Conservation (phyloP, 192 early-diverging fungal species). For the Geosiphon pyriformis region DNA sequence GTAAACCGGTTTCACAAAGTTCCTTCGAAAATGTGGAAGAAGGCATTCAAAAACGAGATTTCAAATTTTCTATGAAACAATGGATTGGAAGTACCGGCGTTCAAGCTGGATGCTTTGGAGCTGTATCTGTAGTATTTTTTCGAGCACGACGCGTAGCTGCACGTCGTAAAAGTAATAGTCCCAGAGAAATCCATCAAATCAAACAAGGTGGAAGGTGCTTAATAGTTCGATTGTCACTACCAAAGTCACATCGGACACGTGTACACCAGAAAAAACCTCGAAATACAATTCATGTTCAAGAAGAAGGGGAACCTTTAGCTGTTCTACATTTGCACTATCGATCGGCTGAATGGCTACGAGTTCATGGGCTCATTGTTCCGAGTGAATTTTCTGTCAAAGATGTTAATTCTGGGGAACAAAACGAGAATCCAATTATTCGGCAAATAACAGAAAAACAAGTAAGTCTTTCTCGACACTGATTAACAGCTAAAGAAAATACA, state of each 20-base stretch:
- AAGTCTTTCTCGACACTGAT: too few relatives aligned
- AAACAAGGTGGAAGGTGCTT: background rate
- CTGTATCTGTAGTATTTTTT: background rate
- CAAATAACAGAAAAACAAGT: background rate
- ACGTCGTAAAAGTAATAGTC: background rate
- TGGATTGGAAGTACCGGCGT: background rate
- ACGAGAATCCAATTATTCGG: background rate
- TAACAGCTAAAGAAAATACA: too few relatives aligned
- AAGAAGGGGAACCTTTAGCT: background rate
- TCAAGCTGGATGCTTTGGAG: background rate
- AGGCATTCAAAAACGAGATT: background rate
- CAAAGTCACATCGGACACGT: background rate
- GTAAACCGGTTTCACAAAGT: background rate
- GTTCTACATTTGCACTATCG: background rate
- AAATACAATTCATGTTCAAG: background rate
- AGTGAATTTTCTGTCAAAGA: background rate
- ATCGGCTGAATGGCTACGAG: background rate
- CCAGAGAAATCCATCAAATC: background rate
- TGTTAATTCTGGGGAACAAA: background rate
- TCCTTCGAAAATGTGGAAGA: background rate
- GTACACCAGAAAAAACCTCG: background rate
- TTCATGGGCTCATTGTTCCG: background rate
- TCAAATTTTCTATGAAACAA: background rate
- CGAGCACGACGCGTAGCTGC: background rate
- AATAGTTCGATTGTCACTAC: background rate